phyloP scores from a whole-genome alignment of 305 asterid species.

The Ajuga reptans region DNA sequence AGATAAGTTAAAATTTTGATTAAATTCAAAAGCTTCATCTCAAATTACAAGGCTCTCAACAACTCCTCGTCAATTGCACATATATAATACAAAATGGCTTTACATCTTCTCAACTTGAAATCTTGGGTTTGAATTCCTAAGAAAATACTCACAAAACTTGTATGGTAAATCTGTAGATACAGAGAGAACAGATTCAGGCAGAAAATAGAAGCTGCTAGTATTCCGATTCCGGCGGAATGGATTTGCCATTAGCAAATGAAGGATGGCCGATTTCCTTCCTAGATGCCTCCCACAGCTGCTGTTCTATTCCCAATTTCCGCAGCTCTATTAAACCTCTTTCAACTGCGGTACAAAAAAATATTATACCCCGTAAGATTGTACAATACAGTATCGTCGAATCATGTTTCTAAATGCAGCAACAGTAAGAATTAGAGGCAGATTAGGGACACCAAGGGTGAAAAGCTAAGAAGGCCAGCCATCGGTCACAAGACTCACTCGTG shows the following conservation, averaged over 20 bases:
- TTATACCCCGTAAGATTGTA: not conserved
- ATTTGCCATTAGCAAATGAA: slow-evolving; percentile 35
- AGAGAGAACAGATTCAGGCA: not conserved
- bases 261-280: slow-evolving; percentile 73
- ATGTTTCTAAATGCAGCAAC: too few species aligned
- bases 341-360: slow-evolving; percentile 34
- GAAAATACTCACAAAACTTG: slow-evolving; percentile 20
- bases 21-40: not conserved
- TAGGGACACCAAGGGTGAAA: too few species aligned
- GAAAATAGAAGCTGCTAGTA: slow-evolving; percentile 15
- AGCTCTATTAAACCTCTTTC: slow-evolving; percentile 80
- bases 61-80: slow-evolving; percentile 5
- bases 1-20: not conserved
- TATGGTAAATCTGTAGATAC: slow-evolving; percentile 20
- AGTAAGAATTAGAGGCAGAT: too few species aligned
- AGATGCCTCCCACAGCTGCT: slow-evolving; percentile 91
- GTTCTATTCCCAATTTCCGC: slow-evolving; percentile 89
- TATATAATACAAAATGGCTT: slow-evolving; percentile 27
- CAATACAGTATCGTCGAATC: too few species aligned
- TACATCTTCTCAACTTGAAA: slow-evolving; percentile 26
- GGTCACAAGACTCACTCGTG: too few species aligned
- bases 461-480: too few species aligned
- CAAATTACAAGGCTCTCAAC: slow-evolving; percentile 17
- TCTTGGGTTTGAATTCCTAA: slow-evolving; percentile 17
- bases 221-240: slow-evolving; percentile 33